Base-by-base conservation (phyloP, 129 eudicot genomes). In the Pittosporum tobira region DNA sequence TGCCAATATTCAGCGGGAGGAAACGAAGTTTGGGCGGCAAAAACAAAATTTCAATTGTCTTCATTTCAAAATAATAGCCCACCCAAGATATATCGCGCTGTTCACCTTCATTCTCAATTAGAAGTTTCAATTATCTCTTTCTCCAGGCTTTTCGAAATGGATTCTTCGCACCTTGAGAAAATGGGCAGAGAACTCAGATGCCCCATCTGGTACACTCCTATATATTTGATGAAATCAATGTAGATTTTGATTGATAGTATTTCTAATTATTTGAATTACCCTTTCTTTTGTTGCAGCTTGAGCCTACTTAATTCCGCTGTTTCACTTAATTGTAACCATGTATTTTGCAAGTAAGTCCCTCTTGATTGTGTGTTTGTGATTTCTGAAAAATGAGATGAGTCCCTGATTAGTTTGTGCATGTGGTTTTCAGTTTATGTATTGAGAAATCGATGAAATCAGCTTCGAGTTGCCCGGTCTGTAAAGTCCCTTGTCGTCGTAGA, bases 171-270 rank as follows among this genome's bases (percentile, higher is more conserved):
- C 67, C 89, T 91, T 14, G 83, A 81, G 50, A 79, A 67, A 65
- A 82, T 91, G 98, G 94, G 88, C 34, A 75, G 83, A 77, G 98
- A 91, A 73, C 95, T 91, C 83, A 91, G 86, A 63, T 91, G 98
- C 73, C 98, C 98, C 9, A 91, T 91, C 57, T 91, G 98, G 98
- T 89, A 85, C 30, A 20, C 31, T 24, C 22, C 16, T 6, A 2
- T 15, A 21, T 18, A 36, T 15, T 14, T 46, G 14, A 7, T 47
- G 11, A 14, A 14, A 27, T 51, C 9, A 1, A 43, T 51, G 18
- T 52, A 27, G 15, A 48, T 51, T n/a, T 54, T 13, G n/a, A 27
- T 18, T 9, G 3, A 7, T 67, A n/a, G n/a, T 19, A 1, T 28
- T 21, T 5, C 18, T 26, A 61, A 34, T 20, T 26, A 36, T 57